A percentile compares a stretch with the other conserved stretches of the same genome.
Conservation (phyloP, 495 filamentous ascomycete species). For the Neurospora sp. region DNA sequence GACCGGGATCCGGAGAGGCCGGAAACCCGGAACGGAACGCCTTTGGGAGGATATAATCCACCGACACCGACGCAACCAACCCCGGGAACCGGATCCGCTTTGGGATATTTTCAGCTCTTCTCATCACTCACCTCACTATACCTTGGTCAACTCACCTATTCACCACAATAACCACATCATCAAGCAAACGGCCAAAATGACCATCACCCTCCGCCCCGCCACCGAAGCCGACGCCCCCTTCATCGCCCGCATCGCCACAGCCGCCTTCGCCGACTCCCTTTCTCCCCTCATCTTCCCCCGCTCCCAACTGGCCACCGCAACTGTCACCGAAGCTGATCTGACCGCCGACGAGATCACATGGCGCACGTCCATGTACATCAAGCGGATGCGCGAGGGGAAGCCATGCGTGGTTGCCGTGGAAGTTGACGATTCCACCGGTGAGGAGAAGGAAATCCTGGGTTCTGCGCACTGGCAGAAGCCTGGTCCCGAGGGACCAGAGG, state of each 20-base stretch:
- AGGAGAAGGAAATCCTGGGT: constrained; percentile 6
- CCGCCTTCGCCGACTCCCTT: constrained; percentile 10
- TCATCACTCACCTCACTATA: neutral
- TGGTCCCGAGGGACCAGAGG: neutral
- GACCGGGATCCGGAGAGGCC: neutral
- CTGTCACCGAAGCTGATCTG: neutral
- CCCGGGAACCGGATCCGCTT: neutral
- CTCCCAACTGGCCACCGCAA: constrained; percentile 1
- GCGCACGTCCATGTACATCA: constrained; percentile 4
- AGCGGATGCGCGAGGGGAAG: constrained; percentile 12
- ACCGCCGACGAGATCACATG: constrained; percentile 10
- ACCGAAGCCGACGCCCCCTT: constrained; percentile 5
- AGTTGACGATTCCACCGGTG: neutral
- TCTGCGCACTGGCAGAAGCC: constrained; percentile 20
- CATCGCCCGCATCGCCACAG: constrained; percentile 8
- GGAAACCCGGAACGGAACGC: neutral
- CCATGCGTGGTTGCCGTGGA: constrained; percentile 15
- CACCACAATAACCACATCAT: neutral
- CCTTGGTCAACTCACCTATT: neutral
- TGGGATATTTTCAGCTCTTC: neutral
- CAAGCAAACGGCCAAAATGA: constrained; percentile 1
- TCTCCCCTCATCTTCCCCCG: constrained; percentile 12
- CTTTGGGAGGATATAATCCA: neutral
- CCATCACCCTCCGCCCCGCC: constrained; percentile 12
- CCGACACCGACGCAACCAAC: neutral